Conservation (phyloP, 306 rosid species). For the Cyclanthera cordifolia region DNA sequence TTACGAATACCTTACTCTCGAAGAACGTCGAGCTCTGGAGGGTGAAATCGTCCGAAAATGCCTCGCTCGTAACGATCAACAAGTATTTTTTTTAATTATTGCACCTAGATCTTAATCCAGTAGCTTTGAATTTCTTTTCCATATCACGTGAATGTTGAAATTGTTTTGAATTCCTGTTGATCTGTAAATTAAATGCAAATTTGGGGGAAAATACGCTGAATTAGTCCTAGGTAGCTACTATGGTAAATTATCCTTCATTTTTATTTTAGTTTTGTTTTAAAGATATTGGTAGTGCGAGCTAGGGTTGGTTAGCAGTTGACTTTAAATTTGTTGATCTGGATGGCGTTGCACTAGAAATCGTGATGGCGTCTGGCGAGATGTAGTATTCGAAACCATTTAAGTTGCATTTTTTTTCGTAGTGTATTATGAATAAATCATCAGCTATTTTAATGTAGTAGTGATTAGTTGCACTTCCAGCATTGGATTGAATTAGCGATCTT, state of each 20-base stretch:
- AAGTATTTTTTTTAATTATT: constrained; percentile 8
- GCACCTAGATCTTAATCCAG: not conserved
- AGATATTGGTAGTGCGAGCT: not conserved
- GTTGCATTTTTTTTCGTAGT: not conserved
- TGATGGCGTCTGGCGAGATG: not conserved
- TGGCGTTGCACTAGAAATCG: not conserved
- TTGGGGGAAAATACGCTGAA: not conserved
- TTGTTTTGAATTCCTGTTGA: not conserved
- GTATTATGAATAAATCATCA: not conserved
- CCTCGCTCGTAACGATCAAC: constrained; percentile 75
- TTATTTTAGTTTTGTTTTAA: not conserved
- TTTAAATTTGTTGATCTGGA: not conserved
- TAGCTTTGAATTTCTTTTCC: not conserved
- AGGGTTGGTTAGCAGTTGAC: not conserved
- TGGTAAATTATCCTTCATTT: not conserved
- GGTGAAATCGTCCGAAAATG: constrained; percentile 94
- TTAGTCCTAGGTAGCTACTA: not conserved
- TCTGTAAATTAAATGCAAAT: not conserved
- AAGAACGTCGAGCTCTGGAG: constrained; percentile 82
- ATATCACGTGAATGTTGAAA: not conserved
- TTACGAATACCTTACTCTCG: constrained; percentile 74
- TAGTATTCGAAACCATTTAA: not conserved
- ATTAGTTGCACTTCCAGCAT: not conserved
- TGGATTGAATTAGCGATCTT: not conserved
- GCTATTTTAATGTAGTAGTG: not conserved